Conservation (phyloP, 495 filamentous ascomycete species). For the Hyaloscypha hepaticicola region DNA sequence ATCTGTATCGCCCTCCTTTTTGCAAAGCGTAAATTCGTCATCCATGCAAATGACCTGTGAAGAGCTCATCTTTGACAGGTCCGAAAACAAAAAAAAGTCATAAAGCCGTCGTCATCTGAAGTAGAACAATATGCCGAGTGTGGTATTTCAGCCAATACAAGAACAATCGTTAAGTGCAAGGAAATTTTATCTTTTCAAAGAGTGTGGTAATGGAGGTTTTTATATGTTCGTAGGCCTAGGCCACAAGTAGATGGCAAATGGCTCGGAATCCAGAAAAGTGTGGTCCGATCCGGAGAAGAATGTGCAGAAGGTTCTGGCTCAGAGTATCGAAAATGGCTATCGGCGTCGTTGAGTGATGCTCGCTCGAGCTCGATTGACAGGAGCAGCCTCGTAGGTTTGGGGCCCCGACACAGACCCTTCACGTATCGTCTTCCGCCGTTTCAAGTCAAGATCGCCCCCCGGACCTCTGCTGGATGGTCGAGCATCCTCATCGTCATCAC, state of each 20-base stretch:
- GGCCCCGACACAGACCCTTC: conserved; percentile 52
- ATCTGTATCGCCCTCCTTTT: background rate
- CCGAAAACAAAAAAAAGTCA: conserved; percentile 27
- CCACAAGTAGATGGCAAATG: conserved; percentile 22
- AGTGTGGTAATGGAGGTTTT: conserved; percentile 28
- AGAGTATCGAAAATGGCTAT: conserved; percentile 12
- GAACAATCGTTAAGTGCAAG: conserved; percentile 28
- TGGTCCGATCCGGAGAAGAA: conserved; percentile 16
- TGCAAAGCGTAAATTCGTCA: conserved; percentile 33
- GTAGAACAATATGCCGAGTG: conserved; percentile 30
- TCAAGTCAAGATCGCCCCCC: conserved; percentile 58
- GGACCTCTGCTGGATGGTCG: conserved; percentile 64
- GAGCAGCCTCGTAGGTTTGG: conserved; percentile 40
- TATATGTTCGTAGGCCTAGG: conserved; percentile 29
- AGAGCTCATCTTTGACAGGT: conserved; percentile 19
- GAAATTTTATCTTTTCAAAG: conserved; percentile 31
- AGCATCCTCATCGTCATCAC: conserved; percentile 71
- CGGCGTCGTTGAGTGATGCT: conserved; percentile 40
- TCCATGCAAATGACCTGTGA: conserved; percentile 23
- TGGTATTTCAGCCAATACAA: conserved; percentile 29
- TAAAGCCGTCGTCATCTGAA: conserved; percentile 33
- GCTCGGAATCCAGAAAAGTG: conserved; percentile 8
- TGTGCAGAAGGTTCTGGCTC: conserved; percentile 26
- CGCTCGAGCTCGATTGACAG: conserved; percentile 44
- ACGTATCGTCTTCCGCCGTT: conserved; percentile 81